Evolutionary conservation across 179 eudicot species (phyloP).

Genomic region (Heliamphora pulchella): DNA sequence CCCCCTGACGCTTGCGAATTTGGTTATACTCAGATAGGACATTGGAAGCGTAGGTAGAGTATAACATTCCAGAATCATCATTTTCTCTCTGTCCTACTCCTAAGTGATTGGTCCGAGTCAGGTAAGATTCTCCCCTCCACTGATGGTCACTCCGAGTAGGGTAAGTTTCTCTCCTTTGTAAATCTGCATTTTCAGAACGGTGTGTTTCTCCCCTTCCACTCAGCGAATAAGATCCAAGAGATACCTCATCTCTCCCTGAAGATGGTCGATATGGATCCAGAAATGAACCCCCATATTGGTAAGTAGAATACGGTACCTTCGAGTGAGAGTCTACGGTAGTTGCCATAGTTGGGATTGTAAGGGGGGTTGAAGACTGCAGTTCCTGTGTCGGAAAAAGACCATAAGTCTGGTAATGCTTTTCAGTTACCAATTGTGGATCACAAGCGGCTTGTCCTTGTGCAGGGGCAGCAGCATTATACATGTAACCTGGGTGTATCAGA

Average conservation of each 20-base stretch:
- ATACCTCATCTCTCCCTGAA: slow-evolving; percentile 16
- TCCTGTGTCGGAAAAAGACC: slow-evolving; percentile 29
- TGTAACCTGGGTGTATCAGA: background rate
- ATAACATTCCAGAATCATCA: slow-evolving; percentile 24
- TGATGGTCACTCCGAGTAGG: slow-evolving; percentile 2
- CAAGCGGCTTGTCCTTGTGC: background rate
- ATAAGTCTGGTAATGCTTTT: slow-evolving; percentile 18
- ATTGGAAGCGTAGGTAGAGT: slow-evolving; percentile 30
- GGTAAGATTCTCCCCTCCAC: background rate
- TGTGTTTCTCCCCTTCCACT: slow-evolving; percentile 9
- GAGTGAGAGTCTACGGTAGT: slow-evolving; percentile 18
- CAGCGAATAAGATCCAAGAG: slow-evolving; percentile 28
- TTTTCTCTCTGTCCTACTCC: background rate
- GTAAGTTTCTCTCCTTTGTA: slow-evolving; percentile 4
- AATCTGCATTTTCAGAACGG: background rate
- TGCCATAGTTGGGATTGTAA: slow-evolving; percentile 6
- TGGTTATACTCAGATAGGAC: slow-evolving; percentile 29
- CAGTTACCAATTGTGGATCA: background rate
- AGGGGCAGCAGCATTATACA: background rate
- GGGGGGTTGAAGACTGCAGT: slow-evolving; percentile 6
- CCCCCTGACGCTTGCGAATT: slow-evolving; percentile 22
- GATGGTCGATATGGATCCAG: slow-evolving; percentile 19
- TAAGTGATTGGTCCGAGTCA: background rate
- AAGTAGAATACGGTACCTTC: slow-evolving; percentile 22
- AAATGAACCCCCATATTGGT: slow-evolving; percentile 10